Evolutionary conservation across 2,329 filamentous ascomycete genomes (phyloP), one percentile per base, ranked within the genome.

Genomic region (Orbilia oligospora): DNA sequence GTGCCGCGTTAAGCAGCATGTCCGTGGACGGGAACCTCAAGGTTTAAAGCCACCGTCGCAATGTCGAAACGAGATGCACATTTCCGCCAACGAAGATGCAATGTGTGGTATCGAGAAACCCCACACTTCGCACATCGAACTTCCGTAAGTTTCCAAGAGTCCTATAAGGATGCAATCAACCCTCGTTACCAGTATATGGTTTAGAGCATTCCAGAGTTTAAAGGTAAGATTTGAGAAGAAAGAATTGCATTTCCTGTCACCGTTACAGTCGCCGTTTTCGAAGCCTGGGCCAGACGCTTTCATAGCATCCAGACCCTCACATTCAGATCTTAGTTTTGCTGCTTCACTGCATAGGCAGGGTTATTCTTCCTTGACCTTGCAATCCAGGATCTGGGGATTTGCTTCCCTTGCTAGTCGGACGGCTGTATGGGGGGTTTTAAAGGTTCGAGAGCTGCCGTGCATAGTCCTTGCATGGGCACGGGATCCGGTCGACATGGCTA

Each of bases 391-490:
- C 73, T 71, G 61, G 61, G 73, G 66, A 71, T 71, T 71, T 67
- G 36, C 30, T 27, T 49, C 58, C 66, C 72, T 58, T 71, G 73
- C 53, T 9, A 65, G 46, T 33, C 46, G 56, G 30, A 69, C 65
- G 65, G 65, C 53, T 41, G 66, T 46, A 70, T 65, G 65, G 72
- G 58, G 66, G 56, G 5, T 65, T n/a, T 76, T 76, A 56, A 76
- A 70, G 58, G 58, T 72, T 72, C 69, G 69, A 72, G 69, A 66
- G 72, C 66, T 76, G 72, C 27, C 48, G 66, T 66, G 72, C 72
- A 66, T 36, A 63, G 71, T 55, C 71, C 61, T 76, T 77, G 73
- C 67, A 71, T 77, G 73, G 24, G 67, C 73, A 77, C 73, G 73
- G 73, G 73, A 71, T 76, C 73, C 30, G 56, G 30, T 77, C 68